phyloP scores from a whole-genome alignment of 192 early-diverging fungal species.

The Physocladia obscura region DNA sequence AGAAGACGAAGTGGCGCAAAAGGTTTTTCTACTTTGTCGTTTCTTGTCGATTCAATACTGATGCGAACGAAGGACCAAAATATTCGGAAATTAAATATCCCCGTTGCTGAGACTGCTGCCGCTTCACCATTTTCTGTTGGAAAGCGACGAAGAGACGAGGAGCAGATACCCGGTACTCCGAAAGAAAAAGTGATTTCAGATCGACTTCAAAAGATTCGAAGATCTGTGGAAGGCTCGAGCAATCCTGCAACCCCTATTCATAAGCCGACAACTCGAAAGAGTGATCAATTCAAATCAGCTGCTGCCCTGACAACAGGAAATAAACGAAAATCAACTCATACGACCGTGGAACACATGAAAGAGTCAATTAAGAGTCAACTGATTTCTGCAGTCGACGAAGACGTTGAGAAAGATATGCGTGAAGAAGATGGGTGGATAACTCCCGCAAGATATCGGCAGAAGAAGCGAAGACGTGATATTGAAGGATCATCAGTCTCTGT shows the following conservation, averaged over 20 bases:
- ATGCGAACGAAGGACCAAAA: neutral
- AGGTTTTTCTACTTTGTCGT: no score
- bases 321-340: slow-evolving; percentile 4
- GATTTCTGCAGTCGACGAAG: neutral
- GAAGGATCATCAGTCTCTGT: slow-evolving; percentile 3
- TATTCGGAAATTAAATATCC: neutral
- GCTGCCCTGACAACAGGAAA: neutral
- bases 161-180: neutral
- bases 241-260: neutral
- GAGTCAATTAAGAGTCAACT: no score
- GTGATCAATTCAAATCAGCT: no score
- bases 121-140: no score
- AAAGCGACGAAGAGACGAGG: neutral
- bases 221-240: neutral
- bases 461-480: slow-evolving; percentile 1
- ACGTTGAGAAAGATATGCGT: neutral
- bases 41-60: neutral
- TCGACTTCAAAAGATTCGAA: neutral
- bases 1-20: neutral
- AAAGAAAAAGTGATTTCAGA: neutral
- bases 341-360: neutral
- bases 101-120: neutral
- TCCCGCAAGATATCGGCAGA: neutral
- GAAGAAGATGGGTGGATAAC: slow-evolving; percentile 22
- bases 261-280: no score